Evolutionary conservation across 305 asterid genomes (phyloP).

Genomic region (Caryopteris hybrid): DNA sequence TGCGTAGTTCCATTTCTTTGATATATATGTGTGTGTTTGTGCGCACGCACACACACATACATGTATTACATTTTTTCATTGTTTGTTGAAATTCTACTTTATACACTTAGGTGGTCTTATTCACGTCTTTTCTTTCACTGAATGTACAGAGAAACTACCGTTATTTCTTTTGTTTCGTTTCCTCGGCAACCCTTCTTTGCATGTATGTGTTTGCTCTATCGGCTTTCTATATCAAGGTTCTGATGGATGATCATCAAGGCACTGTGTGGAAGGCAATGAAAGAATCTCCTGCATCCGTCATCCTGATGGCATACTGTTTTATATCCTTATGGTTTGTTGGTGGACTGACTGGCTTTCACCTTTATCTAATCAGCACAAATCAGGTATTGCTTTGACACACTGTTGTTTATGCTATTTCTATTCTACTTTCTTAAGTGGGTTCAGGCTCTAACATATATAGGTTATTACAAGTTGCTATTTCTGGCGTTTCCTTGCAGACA

Average conservation of each 20-base stretch:
- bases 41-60: too few species aligned
- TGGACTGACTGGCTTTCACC: slow-evolving; percentile 96
- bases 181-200: slow-evolving; percentile 91
- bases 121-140: slow-evolving; percentile 1
- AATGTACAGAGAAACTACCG: slow-evolving; percentile 92
- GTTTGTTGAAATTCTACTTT: slow-evolving; percentile 14
- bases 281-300: slow-evolving; percentile 89
- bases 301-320: slow-evolving; percentile 87
- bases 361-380: slow-evolving; percentile 81
- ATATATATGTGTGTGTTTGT: not conserved
- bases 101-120: slow-evolving; percentile 9
- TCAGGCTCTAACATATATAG: not conserved
- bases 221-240: slow-evolving; percentile 80
- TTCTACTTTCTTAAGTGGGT: not conserved
- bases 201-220: slow-evolving; percentile 83
- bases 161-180: slow-evolving; percentile 78
- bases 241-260: slow-evolving; percentile 74
- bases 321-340: slow-evolving; percentile 98
- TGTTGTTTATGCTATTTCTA: not conserved
- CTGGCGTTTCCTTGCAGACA: slow-evolving; percentile 49
- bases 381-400: slow-evolving; percentile 48
- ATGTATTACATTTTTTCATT: too few species aligned
- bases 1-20: not conserved
- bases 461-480: slow-evolving; percentile 6
- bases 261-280: slow-evolving; percentile 95